These are phyloP conservation scores for Dalbergia oliveri DNA, from an alignment of 306 rosid genomes.

Conservation along the genomic window DNA sequence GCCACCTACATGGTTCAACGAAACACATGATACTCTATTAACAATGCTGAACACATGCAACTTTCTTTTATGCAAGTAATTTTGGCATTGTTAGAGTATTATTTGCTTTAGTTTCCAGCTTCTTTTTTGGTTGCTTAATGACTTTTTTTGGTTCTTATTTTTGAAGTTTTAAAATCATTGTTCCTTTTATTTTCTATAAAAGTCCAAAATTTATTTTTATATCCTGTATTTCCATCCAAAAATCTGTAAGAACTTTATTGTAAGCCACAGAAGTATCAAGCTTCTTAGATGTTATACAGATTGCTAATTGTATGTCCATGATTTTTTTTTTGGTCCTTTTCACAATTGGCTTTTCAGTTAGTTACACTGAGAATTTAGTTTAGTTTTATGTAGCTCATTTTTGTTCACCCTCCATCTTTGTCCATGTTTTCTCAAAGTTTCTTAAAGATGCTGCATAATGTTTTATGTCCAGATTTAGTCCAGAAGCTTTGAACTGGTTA, in stretches of 20 bases:
- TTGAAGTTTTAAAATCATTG: neutral
- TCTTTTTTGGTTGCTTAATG: neutral
- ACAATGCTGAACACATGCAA: neutral
- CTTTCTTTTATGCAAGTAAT: conserved; percentile 9
- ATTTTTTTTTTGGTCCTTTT: neutral
- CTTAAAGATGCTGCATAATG: neutral
- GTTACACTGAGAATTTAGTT: conserved; percentile 3
- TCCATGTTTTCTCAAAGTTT: neutral
- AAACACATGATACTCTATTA: neutral
- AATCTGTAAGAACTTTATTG: neutral
- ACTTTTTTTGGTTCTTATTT: neutral
- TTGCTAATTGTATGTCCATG: conserved; percentile 2
- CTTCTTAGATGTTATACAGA: conserved; percentile 29
- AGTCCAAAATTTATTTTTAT: neutral
- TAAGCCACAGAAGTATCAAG: conserved; percentile 7
- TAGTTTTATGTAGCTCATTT: neutral
- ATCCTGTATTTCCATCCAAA: conserved; percentile 1
- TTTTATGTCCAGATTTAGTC: conserved; percentile 77
- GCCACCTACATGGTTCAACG: neutral
- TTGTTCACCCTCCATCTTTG: conserved; percentile 3
- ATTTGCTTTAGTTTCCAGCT: neutral
- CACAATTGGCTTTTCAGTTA: neutral
- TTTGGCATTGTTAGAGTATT: neutral
- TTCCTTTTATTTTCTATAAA: neutral
- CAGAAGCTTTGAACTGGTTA: conserved; percentile 93